Evolutionary conservation across 2,329 filamentous ascomycete species (phyloP).

Genomic region (Xylaria sp.): DNA sequence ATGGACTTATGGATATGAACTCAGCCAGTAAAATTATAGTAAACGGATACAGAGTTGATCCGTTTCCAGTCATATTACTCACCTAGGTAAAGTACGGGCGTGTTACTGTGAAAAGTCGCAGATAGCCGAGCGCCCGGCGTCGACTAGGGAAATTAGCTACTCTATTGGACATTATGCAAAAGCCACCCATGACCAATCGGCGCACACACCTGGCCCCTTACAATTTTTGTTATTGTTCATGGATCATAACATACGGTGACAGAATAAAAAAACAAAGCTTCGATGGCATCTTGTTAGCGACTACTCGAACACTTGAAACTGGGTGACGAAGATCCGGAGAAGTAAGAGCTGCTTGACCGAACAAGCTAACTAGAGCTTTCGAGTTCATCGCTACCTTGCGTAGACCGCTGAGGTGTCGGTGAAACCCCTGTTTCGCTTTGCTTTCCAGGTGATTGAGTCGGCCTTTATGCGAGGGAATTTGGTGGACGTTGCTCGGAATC

Average conservation of each 20-base stretch:
- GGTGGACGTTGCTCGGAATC: neutral
- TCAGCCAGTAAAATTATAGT: too few species aligned
- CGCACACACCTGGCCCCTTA: neutral
- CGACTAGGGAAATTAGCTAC: neutral
- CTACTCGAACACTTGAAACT: too few species aligned
- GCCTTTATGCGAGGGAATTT: neutral
- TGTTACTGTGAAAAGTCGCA: too few species aligned
- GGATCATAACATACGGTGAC: neutral
- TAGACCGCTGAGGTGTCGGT: too few species aligned
- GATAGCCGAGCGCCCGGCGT: neutral
- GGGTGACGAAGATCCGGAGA: too few species aligned
- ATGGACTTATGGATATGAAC: too few species aligned
- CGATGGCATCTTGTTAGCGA: neutral
- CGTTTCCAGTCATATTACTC: too few species aligned
- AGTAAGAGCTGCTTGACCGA: too few species aligned
- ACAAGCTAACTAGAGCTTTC: too few species aligned
- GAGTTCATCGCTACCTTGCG: too few species aligned
- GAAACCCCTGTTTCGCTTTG: too few species aligned
- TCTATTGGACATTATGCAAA: neutral
- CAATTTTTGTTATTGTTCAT: neutral
- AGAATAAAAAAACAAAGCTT: neutral
- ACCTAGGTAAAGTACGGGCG: too few species aligned
- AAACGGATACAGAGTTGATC: neutral
- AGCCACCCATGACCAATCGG: neutral
- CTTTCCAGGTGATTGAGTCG: neutral